Conservation (phyloP, 495 filamentous ascomycete species). For the Aspergillus diversus region DNA sequence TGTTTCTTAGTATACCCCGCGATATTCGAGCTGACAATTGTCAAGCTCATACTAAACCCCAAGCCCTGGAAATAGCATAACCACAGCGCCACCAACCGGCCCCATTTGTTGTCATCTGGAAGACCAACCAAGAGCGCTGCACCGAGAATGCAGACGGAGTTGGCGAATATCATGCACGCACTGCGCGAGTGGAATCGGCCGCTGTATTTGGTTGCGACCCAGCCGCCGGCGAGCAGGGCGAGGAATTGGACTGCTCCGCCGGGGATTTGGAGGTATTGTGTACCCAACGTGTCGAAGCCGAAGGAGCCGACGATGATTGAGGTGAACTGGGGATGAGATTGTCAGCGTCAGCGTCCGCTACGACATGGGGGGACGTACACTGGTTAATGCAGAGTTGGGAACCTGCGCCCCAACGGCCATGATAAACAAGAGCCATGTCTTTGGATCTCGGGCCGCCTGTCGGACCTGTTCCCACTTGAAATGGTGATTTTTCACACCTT, state of each 20-base stretch:
- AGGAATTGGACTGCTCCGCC: constrained; percentile 48
- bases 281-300: constrained; percentile 58
- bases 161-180: constrained; percentile 41
- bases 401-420: constrained; percentile 41
- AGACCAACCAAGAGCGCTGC: constrained; percentile 56
- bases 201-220: constrained; percentile 46
- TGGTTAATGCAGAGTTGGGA: constrained; percentile 45
- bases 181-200: constrained; percentile 35
- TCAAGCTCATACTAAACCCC: constrained; percentile 54
- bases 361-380: constrained; percentile 37
- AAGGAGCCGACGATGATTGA: constrained; percentile 56
- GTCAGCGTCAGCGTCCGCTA: too few species aligned
- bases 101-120: constrained; percentile 54
- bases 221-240: constrained; percentile 37
- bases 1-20: constrained; percentile 44
- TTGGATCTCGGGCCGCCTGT: constrained; percentile 51
- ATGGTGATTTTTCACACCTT: constrained; percentile 51
- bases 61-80: constrained; percentile 56
- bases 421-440: constrained; percentile 51
- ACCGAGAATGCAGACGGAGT: constrained; percentile 60
- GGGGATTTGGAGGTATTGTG: constrained; percentile 58
- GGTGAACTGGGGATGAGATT: too few species aligned
- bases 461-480: constrained; percentile 54
- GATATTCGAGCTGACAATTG: constrained; percentile 48
- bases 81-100: constrained; percentile 57